Evolutionary conservation across 176 grass and related monocot species (phyloP).

Genomic region (Aegilops speltoides): DNA sequence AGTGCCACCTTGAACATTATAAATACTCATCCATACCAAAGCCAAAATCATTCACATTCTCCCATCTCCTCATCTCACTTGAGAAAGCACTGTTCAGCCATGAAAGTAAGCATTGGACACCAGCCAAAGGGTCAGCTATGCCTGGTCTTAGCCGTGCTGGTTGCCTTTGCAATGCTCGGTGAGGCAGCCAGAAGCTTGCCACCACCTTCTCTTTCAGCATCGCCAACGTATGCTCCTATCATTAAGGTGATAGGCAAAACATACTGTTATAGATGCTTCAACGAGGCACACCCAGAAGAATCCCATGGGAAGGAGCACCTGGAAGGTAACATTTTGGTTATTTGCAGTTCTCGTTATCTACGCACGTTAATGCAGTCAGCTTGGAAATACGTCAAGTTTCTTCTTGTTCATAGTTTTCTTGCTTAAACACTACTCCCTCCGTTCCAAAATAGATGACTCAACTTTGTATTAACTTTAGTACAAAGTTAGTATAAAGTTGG

Average conservation of each 20-base stretch:
- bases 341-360: neutral
- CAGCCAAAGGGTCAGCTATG: slow-evolving; percentile 29
- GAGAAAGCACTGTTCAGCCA: slow-evolving; percentile 7
- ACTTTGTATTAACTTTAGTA: no score
- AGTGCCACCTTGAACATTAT: slow-evolving; percentile 32
- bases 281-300: slow-evolving; percentile 43
- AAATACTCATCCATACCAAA: slow-evolving; percentile 36
- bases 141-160: slow-evolving; percentile 27
- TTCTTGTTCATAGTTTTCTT: neutral
- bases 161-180: slow-evolving; percentile 9
- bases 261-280: slow-evolving; percentile 76
- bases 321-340: slow-evolving; percentile 42
- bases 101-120: slow-evolving; percentile 11
- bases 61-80: slow-evolving; percentile 8
- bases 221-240: slow-evolving; percentile 32
- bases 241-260: slow-evolving; percentile 70
- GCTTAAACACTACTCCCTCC: neutral
- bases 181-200: slow-evolving; percentile 33
- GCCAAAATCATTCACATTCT: slow-evolving; percentile 33
- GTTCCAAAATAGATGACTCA: no score
- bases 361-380: neutral
- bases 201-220: slow-evolving; percentile 27
- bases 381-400: neutral
- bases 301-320: slow-evolving; percentile 58
- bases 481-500: no score